A percentile compares a stretch with the other conserved stretches of the same genome.
Conservation (phyloP, 2,329 filamentous ascomycete genomes). For the Rhynchosporium graminicola region DNA sequence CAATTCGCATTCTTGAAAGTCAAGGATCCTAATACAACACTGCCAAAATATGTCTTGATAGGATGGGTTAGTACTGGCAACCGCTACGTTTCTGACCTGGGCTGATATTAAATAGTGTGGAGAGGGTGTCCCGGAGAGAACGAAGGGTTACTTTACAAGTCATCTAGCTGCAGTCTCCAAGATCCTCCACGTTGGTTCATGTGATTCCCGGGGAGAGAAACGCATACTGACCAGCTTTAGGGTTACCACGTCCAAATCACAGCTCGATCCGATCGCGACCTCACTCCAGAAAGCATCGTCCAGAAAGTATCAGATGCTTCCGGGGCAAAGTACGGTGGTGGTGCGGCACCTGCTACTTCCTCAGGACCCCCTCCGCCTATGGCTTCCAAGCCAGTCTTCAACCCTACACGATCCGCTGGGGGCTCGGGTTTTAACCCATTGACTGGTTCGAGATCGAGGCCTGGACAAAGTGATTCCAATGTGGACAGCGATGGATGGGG, state of each 20-base stretch:
- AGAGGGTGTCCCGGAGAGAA: conserved; percentile 95
- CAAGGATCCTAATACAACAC: conserved; percentile 85
- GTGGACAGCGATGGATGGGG: conserved; percentile 93
- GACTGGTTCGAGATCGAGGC: conserved; percentile 61
- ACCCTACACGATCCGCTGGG: conserved; percentile 61
- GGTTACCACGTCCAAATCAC: conserved; percentile 98
- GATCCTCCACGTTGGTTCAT: conserved; percentile 70
- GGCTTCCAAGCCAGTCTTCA: conserved; percentile 89
- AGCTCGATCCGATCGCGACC: conserved; percentile 84
- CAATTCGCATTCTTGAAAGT: conserved; percentile 98
- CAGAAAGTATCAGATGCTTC: conserved; percentile 95
- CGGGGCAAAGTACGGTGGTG: conserved; percentile 86
- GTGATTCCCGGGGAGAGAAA: background rate
- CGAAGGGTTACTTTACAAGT: conserved; percentile 97
- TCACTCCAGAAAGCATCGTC: conserved; percentile 84
- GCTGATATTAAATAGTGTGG: conserved; percentile 65
- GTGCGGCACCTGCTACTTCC: conserved; percentile 57
- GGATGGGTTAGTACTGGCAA: conserved; percentile 64
- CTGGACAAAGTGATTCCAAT: conserved; percentile 52
- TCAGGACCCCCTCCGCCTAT: conserved; percentile 57
- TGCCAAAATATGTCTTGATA: conserved; percentile 91
- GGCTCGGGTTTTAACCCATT: conserved; percentile 65
- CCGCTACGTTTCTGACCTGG: background rate
- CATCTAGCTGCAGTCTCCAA: conserved; percentile 88
- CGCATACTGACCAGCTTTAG: conserved; percentile 41